phyloP scores from a whole-genome alignment of 345 rosid species.

The Corchorus capsularis region DNA sequence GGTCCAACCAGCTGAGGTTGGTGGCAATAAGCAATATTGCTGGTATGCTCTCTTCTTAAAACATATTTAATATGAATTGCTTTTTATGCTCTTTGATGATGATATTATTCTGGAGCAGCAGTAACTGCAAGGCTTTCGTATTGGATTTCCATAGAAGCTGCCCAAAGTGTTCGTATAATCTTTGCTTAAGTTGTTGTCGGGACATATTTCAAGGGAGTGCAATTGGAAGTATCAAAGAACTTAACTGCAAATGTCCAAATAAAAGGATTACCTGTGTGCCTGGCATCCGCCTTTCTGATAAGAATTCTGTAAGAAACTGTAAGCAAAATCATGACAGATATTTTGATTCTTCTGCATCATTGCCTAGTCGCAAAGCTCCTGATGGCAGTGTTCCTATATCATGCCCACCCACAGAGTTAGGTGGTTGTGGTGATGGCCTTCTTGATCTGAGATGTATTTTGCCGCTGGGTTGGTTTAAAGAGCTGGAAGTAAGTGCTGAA shows the following conservation, averaged over 20 bases:
- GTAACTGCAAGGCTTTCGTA: slow-evolving; percentile 54
- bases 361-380: slow-evolving; percentile 34
- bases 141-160: slow-evolving; percentile 71
- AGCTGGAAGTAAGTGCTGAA: slow-evolving; percentile 83
- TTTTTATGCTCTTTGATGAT: slow-evolving; percentile 29
- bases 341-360: slow-evolving; percentile 35
- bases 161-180: slow-evolving; percentile 61
- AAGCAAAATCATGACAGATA: slow-evolving; percentile 28
- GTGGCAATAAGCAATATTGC: slow-evolving; percentile 44
- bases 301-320: slow-evolving; percentile 27
- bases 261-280: slow-evolving; percentile 35
- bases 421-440: slow-evolving; percentile 59
- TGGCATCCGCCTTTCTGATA: slow-evolving; percentile 33
- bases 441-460: slow-evolving; percentile 56
- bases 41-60: slow-evolving; percentile 53
- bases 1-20: slow-evolving; percentile 46
- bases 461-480: slow-evolving; percentile 57
- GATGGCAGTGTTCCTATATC: slow-evolving; percentile 38
- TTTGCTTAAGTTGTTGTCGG: slow-evolving; percentile 66
- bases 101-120: slow-evolving; percentile 44
- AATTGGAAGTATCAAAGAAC: slow-evolving; percentile 41
- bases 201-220: slow-evolving; percentile 47
- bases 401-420: slow-evolving; percentile 58
- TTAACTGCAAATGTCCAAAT: slow-evolving; percentile 34
- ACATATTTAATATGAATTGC: slow-evolving; percentile 17